These are phyloP conservation scores for Macrophomina pseudophaseolina DNA, from an alignment of 2,329 filamentous ascomycete genomes.

Conservation along the genomic window DNA sequence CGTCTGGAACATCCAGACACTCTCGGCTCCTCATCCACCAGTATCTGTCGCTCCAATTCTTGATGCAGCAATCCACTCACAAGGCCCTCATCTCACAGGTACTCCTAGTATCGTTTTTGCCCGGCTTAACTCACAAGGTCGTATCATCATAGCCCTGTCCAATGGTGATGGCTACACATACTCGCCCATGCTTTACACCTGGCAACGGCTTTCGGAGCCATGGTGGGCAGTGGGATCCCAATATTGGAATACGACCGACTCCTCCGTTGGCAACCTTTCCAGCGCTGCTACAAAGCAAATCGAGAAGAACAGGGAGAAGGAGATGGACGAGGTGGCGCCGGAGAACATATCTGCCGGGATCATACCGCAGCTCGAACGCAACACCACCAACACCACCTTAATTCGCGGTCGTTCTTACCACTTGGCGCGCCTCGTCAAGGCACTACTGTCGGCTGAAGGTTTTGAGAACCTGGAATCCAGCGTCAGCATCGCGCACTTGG, in stretches of 20 bases:
- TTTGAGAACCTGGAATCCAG: constrained; percentile 90
- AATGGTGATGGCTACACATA: constrained; percentile 97
- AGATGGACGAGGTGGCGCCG: constrained; percentile 56
- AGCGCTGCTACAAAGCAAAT: constrained; percentile 49
- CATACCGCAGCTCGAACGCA: constrained; percentile 89
- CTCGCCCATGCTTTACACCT: constrained; percentile 80
- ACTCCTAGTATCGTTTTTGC: constrained; percentile 89
- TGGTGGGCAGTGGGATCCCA: constrained; percentile 99
- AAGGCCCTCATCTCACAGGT: constrained; percentile 77
- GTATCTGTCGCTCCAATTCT: constrained; percentile 87
- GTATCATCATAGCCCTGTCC: constrained; percentile 85
- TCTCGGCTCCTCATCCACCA: constrained; percentile 85
- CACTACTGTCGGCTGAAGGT: constrained; percentile 83
- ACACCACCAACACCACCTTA: constrained; percentile 91
- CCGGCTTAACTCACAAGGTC: constrained; percentile 84
- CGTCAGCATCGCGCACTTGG: constrained; percentile 91
- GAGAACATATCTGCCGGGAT: constrained; percentile 83
- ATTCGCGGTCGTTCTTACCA: constrained; percentile 91
- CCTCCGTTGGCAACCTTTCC: constrained; percentile 80
- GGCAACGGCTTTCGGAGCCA: constrained; percentile 93
- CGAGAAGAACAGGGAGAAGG: constrained; percentile 37
- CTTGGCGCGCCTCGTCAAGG: constrained; percentile 88
- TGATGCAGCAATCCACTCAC: constrained; percentile 80
- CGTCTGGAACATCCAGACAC: constrained; percentile 88
- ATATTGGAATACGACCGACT: constrained; percentile 98